phyloP scores from a whole-genome alignment of 306 rosid genomes.

The Glycine tomentella region DNA sequence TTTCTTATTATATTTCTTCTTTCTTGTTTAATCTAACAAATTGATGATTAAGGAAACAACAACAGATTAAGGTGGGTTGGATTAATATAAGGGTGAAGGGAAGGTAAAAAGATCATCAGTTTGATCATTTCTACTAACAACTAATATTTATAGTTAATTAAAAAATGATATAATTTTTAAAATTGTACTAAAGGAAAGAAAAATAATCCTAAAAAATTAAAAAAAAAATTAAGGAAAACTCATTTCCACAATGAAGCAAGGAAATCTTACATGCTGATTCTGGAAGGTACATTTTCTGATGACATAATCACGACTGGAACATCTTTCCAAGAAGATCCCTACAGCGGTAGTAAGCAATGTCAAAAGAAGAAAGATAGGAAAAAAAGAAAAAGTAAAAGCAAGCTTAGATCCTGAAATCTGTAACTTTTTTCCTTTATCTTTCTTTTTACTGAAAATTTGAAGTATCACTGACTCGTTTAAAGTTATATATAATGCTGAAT shows the following conservation, averaged over 20 bases:
- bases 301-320: constrained; percentile 96
- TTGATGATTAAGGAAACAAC: too few relatives aligned
- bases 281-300: constrained; percentile 93
- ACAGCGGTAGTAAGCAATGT: constrained; percentile 44
- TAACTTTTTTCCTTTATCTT: constrained; percentile 19
- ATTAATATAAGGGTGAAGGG: too few relatives aligned
- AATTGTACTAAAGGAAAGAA: background rate
- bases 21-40: too few relatives aligned
- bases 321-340: constrained; percentile 98
- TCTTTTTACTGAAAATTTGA: too few relatives aligned
- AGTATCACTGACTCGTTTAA: background rate
- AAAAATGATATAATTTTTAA: background rate
- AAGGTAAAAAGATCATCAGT: too few relatives aligned
- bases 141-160: too few relatives aligned
- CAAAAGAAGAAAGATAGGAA: constrained; percentile 34
- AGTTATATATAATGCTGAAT: background rate
- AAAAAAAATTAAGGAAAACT: background rate
- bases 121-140: too few relatives aligned
- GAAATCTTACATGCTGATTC: constrained; percentile 74
- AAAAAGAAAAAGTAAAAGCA: background rate
- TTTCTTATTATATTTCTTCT: too few relatives aligned
- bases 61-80: too few relatives aligned
- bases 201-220: background rate
- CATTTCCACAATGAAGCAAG: background rate
- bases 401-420: constrained; percentile 42